Base-by-base conservation (phyloP, 1,284 basidiomycete species). In the Entoloma clypeatum region DNA sequence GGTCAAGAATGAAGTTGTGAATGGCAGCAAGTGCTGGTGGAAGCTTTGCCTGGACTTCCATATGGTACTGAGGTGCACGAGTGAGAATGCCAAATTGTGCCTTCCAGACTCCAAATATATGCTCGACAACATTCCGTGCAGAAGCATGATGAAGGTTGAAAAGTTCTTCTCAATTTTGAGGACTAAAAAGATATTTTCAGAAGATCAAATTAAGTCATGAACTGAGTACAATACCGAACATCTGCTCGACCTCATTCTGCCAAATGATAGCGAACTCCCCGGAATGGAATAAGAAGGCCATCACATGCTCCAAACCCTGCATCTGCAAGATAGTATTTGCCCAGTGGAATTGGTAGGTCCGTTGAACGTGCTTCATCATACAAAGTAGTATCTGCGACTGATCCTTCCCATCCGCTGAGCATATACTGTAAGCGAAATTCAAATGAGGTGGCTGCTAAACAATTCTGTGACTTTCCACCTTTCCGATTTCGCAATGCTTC, bases 311-410 rank as follows among this genome's bases (percentile, higher is more conserved):
- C 51, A 58, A 65, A 71, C 0, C 68, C 64, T 7, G 65, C 66
- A 62, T 69, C 64, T 6, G 57, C 66, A 24, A 70, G 56, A 39
- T 67, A 69, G 39, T 47, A 62, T 38, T 60, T 60, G 6, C 59
- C 53, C 0, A 22, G 19, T 2, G 64, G 62, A 37, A 69, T 55
- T 0, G 3, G 7, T 18, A 68, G 52, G 43, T 64, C 60, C 3
- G 23, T 36, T 1, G 49, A 22, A 1, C 50, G 50, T 3, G 67
- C 55, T 41, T 57, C 23, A 5, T 39, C 35, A 35, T 49, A 67
- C 41, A 69, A 53, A 1, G 43, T 37, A 10, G 59, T 47, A 48
- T 69, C 66, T 16, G 60, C 50, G 17, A 56, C 54, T 32, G 56
- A 62, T 0, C 65, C 65, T 39, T 69, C 64, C 56, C 58, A 70